Conservation (phyloP, 768 basidiomycete genomes). For the Steccherinum ochraceum region DNA sequence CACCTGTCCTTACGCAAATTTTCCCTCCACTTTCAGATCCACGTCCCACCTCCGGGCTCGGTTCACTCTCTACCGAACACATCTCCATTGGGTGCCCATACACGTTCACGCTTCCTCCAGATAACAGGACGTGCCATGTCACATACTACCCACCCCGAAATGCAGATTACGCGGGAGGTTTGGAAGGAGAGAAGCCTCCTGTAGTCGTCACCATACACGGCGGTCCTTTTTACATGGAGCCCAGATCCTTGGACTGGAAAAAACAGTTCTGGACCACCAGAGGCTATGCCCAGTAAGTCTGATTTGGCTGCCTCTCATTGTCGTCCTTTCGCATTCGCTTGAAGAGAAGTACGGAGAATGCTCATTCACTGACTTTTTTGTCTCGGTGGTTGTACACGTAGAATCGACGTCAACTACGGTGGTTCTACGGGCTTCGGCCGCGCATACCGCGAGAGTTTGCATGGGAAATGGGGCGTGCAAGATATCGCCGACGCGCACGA, state of each 20-base stretch:
- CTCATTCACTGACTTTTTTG: not conserved
- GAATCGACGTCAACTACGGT: slow-evolving; percentile 73
- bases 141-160: slow-evolving; percentile 66
- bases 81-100: not conserved
- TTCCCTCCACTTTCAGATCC: not conserved
- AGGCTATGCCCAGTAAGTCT: slow-evolving; percentile 62
- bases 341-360: too few relatives aligned
- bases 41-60: not conserved
- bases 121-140: slow-evolving; percentile 32
- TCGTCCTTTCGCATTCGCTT: not conserved
- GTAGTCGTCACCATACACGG: slow-evolving; percentile 63
- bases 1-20: not conserved
- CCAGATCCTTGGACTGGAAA: slow-evolving; percentile 45
- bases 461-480: slow-evolving; percentile 64
- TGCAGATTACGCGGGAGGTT: slow-evolving; percentile 46
- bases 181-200: slow-evolving; percentile 54
- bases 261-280: slow-evolving; percentile 64
- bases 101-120: not conserved
- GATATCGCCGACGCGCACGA: slow-evolving; percentile 63
- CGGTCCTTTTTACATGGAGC: slow-evolving; percentile 53
- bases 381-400: slow-evolving; percentile 14
- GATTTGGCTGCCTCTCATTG: too few relatives aligned
- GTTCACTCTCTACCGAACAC: not conserved
- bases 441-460: slow-evolving; percentile 53
- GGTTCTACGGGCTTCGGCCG: slow-evolving; percentile 74